A percentile compares a stretch with the other conserved stretches of the same genome.
phyloP scores from a whole-genome alignment of 768 basidiomycete species.

The Boletus subcaerulescens region DNA sequence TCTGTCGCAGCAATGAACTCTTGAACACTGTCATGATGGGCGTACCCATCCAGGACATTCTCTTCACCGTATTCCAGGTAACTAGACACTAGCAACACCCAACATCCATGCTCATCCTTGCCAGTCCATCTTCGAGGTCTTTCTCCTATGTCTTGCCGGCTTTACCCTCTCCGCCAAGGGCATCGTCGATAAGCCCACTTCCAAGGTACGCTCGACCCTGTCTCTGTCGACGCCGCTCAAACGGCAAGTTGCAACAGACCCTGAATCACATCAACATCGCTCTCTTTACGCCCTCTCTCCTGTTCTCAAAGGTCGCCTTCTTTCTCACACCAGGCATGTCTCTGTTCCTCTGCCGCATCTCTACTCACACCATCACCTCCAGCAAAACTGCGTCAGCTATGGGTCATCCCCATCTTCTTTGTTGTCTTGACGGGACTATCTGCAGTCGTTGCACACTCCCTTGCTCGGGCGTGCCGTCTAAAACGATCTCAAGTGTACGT shows the following conservation, averaged over 20 bases:
- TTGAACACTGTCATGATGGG: slow-evolving; percentile 1
- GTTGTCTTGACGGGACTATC: slow-evolving; percentile 70
- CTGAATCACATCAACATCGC: slow-evolving; percentile 82
- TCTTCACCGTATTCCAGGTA: slow-evolving; percentile 33
- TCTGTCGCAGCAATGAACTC: neutral
- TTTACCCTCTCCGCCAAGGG: slow-evolving; percentile 76
- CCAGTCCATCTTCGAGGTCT: slow-evolving; percentile 87
- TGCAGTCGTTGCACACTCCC: slow-evolving; percentile 58
- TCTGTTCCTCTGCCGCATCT: neutral
- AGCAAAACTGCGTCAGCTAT: slow-evolving; percentile 79
- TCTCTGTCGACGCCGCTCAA: neutral
- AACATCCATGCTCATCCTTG: neutral
- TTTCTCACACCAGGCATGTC: slow-evolving; percentile 72
- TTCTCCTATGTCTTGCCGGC: slow-evolving; percentile 80
- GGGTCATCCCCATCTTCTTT: slow-evolving; percentile 87
- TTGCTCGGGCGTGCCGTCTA: slow-evolving; percentile 65
- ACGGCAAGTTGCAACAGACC: slow-evolving; percentile 51
- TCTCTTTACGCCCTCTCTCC: slow-evolving; percentile 82
- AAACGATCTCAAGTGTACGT: slow-evolving; percentile 73
- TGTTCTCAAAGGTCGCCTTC: slow-evolving; percentile 96
- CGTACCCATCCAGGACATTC: slow-evolving; percentile 13
- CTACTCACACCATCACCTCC: neutral
- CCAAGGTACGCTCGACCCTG: slow-evolving; percentile 54
- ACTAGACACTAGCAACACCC: fast-evolving
- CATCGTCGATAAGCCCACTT: slow-evolving; percentile 85